Evolutionary conservation across 345 rosid genomes (phyloP), one percentile per base, ranked within the genome.

Genomic region (Citrus maxima): DNA sequence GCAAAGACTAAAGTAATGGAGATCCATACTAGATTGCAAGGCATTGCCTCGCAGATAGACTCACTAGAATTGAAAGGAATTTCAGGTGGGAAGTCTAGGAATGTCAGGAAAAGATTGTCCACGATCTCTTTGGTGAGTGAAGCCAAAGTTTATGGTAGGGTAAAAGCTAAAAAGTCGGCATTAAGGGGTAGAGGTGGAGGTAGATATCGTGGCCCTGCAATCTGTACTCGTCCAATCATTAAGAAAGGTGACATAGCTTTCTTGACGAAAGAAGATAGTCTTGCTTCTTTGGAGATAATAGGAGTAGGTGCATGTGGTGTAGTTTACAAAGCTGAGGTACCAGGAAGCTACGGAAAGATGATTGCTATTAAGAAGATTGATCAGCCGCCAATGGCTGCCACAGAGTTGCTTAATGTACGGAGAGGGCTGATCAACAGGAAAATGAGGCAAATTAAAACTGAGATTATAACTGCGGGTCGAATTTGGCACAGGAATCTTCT

Each of bases 331-430:
- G 22, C 58, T 16, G 58, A 54, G 58, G 6, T 54, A 54, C 58
- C 58, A 18, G 58, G 58, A 54, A 18, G 58, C 58, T 0, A 54
- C 18, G 58, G 58, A 18, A 54, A 54, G 58, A 54, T 54, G 58
- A 54, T 54, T 54, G 58, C 58, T 18, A 18, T 54, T 18, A 54
- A 18, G 58, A 54, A 18, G 58, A 54, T 54, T 18, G 2, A 4
- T 54, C 58, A 1, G 58, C 58, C 58, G 0, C 58, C 58, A 18
- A 5, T 80, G 79, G 97, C 93, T 37, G 93, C 89, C 4, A 54
- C 84, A 0, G 98, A 54, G 58, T 54, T 54, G 19, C 18, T 51
- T 16, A 18, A 51, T 3, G 56, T 4, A 18, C 21, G 4, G 2
- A 5, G 7, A 1, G 5, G 0, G 7, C 22, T 54, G 19, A 18